Base-by-base conservation (phyloP, 257 asterid genomes). In the Penstemon barbatus region DNA sequence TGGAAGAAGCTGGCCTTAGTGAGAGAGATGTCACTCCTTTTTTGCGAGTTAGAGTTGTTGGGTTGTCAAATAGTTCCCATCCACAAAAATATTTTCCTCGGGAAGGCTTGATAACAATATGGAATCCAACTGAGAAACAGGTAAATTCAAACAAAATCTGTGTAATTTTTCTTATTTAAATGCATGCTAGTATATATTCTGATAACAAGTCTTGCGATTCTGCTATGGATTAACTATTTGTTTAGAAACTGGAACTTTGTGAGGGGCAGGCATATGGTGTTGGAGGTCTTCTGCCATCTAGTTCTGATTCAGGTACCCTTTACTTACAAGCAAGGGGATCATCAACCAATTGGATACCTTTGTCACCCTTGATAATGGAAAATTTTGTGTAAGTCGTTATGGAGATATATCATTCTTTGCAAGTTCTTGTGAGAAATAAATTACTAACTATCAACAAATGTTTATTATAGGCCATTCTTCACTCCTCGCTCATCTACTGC, bases 121-220 rank as follows among this genome's bases (percentile, higher is more conserved):
- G 99, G 99, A 82, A 82, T 68, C 99, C 99, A 48, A 89, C 96
- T 33, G 90, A 83, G 82, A 84, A 89, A 61, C 97, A 89, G 97
- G 99, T 94, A 70, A 70, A 46, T 33, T 53, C 19, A 44, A 33
- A 51, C 7, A 50, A 46, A 40, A 66, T 69, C 71, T 59, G 46
- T 53, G 64, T 25, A 43, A 36, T 44, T 59, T 49, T 59, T 56
- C 68, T 50, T 42, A 64, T 48, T 8, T 46, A 44, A 42, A 66
- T 71, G 65, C 49, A 33, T 58, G 59, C 63, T 59, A 70, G 65
- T 71, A 42, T 71, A 42, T 55, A 57, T 8, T 61, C 67, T 6
- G 59, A 43, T 63, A 36, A 18, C 44, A 18, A 33, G 9, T 25
- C 43, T 61, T 38, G 56, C 62, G 33, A 53, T 39, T 38, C 44